Evolutionary conservation across 2,329 filamentous ascomycete species (phyloP).

Genomic region (Hirsutella thompsonii): DNA sequence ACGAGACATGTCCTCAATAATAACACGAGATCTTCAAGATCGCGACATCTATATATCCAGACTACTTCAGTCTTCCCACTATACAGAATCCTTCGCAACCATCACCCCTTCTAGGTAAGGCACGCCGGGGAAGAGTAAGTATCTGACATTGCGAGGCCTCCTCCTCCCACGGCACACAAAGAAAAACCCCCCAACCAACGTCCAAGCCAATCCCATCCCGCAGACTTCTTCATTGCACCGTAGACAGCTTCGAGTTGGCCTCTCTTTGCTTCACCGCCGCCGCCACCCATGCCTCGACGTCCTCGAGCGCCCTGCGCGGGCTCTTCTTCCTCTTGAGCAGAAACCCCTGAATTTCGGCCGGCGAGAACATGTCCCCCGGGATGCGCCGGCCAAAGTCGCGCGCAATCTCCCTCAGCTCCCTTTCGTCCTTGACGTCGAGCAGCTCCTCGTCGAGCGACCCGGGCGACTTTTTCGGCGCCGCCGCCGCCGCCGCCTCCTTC

Average conservation of each 20-base stretch:
- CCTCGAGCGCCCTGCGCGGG: slow-evolving; percentile 38
- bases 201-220: slow-evolving; percentile 11
- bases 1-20: too few relatives aligned
- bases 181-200: not conserved
- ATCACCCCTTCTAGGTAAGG: too few relatives aligned
- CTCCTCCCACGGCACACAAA: too few relatives aligned
- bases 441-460: slow-evolving; percentile 10
- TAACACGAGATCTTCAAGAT: too few relatives aligned
- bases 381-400: slow-evolving; percentile 37
- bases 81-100: too few relatives aligned
- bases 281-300: slow-evolving; percentile 40
- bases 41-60: too few relatives aligned
- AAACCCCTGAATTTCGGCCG: slow-evolving; percentile 54
- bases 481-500: too few relatives aligned
- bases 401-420: slow-evolving; percentile 32
- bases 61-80: too few relatives aligned
- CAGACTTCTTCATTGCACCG: slow-evolving; percentile 22
- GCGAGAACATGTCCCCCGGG: slow-evolving; percentile 38
- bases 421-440: slow-evolving; percentile 16
- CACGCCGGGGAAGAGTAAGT: too few relatives aligned
- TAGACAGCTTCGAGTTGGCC: slow-evolving; percentile 31
- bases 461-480: slow-evolving; percentile 3
- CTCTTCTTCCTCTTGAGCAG: slow-evolving; percentile 48
- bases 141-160: too few relatives aligned
- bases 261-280: slow-evolving; percentile 37